A percentile compares a stretch with the other conserved stretches of the same genome.
Evolutionary conservation across 192 early-diverging fungal genomes (phyloP).

Genomic region (Gigaspora rosea): DNA sequence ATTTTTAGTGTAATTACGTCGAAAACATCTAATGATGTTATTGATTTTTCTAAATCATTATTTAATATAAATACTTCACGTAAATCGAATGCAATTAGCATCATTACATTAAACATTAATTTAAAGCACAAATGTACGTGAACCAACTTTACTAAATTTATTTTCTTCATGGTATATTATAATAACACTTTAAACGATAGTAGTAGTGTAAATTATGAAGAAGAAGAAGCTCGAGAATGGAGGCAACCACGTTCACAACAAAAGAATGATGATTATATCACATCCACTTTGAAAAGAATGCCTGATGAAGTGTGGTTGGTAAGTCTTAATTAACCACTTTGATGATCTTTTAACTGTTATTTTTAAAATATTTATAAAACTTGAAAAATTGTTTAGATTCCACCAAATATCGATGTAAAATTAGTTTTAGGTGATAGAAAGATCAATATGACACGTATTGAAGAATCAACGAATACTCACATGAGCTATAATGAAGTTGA

Average conservation of each 20-base stretch:
- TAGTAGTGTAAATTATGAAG: background rate
- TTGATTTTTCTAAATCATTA: no score
- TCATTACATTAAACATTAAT: no score
- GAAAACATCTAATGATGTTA: no score
- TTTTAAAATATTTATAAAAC: background rate
- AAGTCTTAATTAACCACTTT: background rate
- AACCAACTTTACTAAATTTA: no score
- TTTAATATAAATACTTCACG: no score
- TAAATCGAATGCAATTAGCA: no score
- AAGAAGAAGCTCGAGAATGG: constrained; percentile 1
- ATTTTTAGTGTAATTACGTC: no score
- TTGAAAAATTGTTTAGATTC: constrained; percentile 12
- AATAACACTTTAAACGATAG: background rate
- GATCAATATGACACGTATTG: constrained; percentile 32
- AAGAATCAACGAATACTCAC: constrained; percentile 31
- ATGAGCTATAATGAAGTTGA: constrained; percentile 37
- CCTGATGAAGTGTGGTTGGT: constrained; percentile 47
- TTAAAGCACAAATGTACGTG: no score
- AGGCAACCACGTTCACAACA: background rate
- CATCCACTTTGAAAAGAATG: background rate
- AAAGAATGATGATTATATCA: background rate
- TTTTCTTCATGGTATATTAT: no score
- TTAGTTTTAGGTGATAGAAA: constrained; percentile 35
- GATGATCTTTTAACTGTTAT: background rate
- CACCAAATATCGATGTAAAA: background rate